A percentile compares a stretch with the other conserved stretches of the same genome.
phyloP scores from a whole-genome alignment of 768 basidiomycete genomes.

The Trametes elegans region DNA sequence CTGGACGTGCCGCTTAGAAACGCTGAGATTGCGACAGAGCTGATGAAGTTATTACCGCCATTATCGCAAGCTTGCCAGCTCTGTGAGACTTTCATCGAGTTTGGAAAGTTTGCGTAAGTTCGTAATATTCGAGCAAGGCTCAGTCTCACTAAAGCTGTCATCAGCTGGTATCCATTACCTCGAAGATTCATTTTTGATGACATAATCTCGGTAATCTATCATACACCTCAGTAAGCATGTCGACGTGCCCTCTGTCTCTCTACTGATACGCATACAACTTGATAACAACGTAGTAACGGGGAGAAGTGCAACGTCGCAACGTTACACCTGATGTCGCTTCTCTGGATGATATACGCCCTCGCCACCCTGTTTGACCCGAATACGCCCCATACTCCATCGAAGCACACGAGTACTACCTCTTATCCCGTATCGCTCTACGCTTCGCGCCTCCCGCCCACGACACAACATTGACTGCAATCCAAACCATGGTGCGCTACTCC shows the following conservation, averaged over 20 bases:
- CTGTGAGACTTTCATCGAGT: slow-evolving; percentile 64
- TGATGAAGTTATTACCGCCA: slow-evolving; percentile 51
- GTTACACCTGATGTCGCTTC: slow-evolving; percentile 58
- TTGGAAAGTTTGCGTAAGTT: slow-evolving; percentile 57
- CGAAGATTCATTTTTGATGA: slow-evolving; percentile 57
- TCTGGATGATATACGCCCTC: slow-evolving; percentile 67
- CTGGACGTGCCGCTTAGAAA: slow-evolving; percentile 26
- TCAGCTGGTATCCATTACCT: slow-evolving; percentile 54
- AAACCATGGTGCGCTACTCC: slow-evolving; percentile 47
- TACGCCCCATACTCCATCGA: slow-evolving; percentile 47
- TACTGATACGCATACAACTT: no score
- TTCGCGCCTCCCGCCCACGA: slow-evolving; percentile 46
- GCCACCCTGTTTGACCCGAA: slow-evolving; percentile 59
- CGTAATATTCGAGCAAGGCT: background rate
- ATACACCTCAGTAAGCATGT: slow-evolving; percentile 40
- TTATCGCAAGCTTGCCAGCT: slow-evolving; percentile 57
- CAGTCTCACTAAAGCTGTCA: background rate
- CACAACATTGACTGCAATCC: slow-evolving; percentile 55
- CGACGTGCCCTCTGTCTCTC: background rate
- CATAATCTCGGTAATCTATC: slow-evolving; percentile 53
- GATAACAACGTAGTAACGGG: background rate
- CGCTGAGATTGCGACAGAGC: slow-evolving; percentile 38
- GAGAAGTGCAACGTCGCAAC: slow-evolving; percentile 32
- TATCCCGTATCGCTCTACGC: slow-evolving; percentile 52
- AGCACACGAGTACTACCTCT: slow-evolving; percentile 60